Base-by-base conservation (phyloP, 2,329 filamentous ascomycete genomes). In the Calonectria hawksworthii region DNA sequence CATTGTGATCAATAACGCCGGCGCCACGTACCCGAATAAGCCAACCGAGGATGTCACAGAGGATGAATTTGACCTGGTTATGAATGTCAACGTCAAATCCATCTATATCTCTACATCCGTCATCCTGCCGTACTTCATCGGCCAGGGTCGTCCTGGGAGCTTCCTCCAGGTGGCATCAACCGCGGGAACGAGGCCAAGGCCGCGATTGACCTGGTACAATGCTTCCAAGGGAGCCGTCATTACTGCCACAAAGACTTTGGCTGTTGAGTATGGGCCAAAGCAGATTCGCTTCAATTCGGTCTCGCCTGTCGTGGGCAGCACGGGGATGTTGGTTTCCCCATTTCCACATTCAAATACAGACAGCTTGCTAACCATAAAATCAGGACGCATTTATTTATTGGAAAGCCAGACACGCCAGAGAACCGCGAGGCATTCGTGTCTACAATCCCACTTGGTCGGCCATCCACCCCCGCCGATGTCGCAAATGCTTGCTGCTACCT, bases 221-320 rank as follows among this genome's bases (percentile, higher is more conserved):
- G 91, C 92, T 1, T 91, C 89, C 54, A 94, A 94, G 82, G 92
- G 90, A 0, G 93, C 93, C 0, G 90, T 93, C 14, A 89, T 89
- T 78, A 93, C 90, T 64, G 91, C 90, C 50, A 88, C 87, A 0
- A 90, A 90, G 83, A 82, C 84, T 2, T 83, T 96, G 77, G 94
- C 94, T 0, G 92, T 93, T 1, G 94, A 96, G 83, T 96, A 94
- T 78, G 94, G 92, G 0, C 89, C 91, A 0, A 90, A 94, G 70
- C 89, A 94, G 77, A 94, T 96, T 76, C 90, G 94, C 0, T 93
- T 96, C 80, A 95, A 95, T 76, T 89, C 91, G 2, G 91, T 96
- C 18, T 94, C 92, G 61, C 94, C 93, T 0, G 89, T 95, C 0
- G 87, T 95, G 1, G 92, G 91, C 1, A 91, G 88, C 21, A 95